phyloP scores from a whole-genome alignment of 2,329 filamentous ascomycete species.

The Myriosclerotinia duriaeana region DNA sequence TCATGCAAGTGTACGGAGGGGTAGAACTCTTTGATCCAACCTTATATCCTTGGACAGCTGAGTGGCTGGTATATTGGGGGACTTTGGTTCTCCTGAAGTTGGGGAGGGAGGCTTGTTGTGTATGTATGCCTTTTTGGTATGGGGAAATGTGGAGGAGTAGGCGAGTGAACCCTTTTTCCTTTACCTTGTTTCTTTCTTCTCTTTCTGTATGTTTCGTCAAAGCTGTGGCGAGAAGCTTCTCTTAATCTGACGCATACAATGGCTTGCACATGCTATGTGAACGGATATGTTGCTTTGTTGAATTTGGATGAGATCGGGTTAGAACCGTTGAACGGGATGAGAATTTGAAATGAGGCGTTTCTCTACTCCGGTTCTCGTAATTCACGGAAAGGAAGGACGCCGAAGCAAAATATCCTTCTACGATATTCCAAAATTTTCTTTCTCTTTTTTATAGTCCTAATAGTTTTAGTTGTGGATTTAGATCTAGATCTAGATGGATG shows the following conservation, averaged over 20 bases:
- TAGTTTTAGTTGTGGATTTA: neutral
- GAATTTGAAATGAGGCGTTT: neutral
- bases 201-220: neutral
- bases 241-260: neutral
- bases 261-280: neutral
- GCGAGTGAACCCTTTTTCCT: slow-evolving; percentile 10
- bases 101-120: neutral
- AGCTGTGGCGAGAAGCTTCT: slow-evolving; percentile 3
- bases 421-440: neutral
- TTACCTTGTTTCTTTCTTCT: neutral
- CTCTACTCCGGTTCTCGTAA: neutral
- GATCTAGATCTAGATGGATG: neutral
- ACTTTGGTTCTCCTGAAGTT: neutral
- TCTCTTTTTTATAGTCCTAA: neutral
- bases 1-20: neutral
- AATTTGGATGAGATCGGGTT: neutral
- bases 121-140: neutral
- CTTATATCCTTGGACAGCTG: slow-evolving; percentile 18
- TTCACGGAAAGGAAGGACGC: neutral
- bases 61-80: neutral
- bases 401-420: neutral
- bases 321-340: neutral
- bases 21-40: slow-evolving; percentile 9
- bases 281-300: neutral
- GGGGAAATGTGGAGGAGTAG: neutral